phyloP scores from a whole-genome alignment of 257 asterid species.

The Forsythia viridissima region DNA sequence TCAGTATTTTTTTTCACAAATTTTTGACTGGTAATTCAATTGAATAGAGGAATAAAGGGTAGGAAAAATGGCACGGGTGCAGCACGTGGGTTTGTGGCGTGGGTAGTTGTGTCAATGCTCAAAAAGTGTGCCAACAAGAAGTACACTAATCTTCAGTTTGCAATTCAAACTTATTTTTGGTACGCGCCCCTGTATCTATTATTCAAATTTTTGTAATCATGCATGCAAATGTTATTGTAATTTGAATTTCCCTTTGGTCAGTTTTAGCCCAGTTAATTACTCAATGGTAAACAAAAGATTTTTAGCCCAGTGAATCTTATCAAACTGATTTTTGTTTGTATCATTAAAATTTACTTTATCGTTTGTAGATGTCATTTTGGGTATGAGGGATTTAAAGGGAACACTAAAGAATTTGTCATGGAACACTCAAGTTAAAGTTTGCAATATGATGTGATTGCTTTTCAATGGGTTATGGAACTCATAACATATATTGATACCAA shows the following conservation, averaged over 20 bases:
- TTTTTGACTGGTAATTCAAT: slow-evolving; percentile 19
- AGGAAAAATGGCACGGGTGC: slow-evolving; percentile 73
- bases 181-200: slow-evolving; percentile 30
- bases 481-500: no score
- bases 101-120: slow-evolving; percentile 95
- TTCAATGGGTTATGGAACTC: no score
- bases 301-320: neutral
- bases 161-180: slow-evolving; percentile 76
- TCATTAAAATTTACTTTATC: neutral
- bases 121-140: slow-evolving; percentile 80
- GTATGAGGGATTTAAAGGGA: neutral
- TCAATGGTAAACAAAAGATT: neutral
- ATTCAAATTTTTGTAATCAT: neutral
- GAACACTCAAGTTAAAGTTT: no score
- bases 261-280: neutral
- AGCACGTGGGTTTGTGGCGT: slow-evolving; percentile 91
- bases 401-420: neutral
- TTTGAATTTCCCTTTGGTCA: neutral
- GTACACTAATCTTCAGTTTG: slow-evolving; percentile 59
- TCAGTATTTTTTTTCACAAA: neutral
- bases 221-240: neutral
- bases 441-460: no score
- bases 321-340: neutral
- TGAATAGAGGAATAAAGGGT: slow-evolving; percentile 32
- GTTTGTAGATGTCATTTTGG: neutral